Percentiles rank a stretch among this genome's conserved stretches.
Evolutionary conservation across 129 eudicot species (phyloP).

Genomic region (Chrysanthemum makinoi): DNA sequence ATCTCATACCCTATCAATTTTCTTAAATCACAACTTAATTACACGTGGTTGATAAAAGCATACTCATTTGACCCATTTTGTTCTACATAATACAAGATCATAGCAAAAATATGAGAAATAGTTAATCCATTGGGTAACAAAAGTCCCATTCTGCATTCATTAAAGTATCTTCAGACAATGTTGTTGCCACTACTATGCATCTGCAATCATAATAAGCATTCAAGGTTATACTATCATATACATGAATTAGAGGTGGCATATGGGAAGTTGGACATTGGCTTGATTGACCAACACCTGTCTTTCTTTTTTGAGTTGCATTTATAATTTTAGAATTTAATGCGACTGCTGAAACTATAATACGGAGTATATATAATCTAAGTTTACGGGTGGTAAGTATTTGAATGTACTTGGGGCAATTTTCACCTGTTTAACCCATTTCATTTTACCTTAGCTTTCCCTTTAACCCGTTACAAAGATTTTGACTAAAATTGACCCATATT

Average conservation of each 20-base stretch:
- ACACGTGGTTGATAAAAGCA: no score
- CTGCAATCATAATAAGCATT: constrained; percentile 46
- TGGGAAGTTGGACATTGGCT: constrained; percentile 1
- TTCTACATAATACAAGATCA: no score
- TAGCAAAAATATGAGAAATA: no score
- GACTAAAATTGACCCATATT: neutral
- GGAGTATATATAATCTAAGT: neutral
- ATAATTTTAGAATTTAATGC: neutral
- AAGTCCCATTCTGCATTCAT: neutral
- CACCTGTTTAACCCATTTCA: neutral
- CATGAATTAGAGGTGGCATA: neutral
- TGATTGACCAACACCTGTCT: neutral
- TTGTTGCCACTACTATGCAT: constrained; percentile 96
- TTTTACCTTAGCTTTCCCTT: constrained; percentile 1
- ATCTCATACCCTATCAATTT: no score
- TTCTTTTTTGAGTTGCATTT: neutral
- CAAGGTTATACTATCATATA: constrained; percentile 10
- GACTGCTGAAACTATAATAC: constrained; percentile 5
- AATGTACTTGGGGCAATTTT: neutral
- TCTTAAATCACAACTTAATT: no score
- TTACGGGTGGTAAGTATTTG: neutral
- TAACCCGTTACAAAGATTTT: neutral
- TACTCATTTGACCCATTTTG: no score
- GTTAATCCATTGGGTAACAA: no score
- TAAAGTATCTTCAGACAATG: constrained; percentile 74